Evolutionary conservation across 805 yeast species (phyloP).

Genomic region (Metschnikowia koreensis): DNA sequence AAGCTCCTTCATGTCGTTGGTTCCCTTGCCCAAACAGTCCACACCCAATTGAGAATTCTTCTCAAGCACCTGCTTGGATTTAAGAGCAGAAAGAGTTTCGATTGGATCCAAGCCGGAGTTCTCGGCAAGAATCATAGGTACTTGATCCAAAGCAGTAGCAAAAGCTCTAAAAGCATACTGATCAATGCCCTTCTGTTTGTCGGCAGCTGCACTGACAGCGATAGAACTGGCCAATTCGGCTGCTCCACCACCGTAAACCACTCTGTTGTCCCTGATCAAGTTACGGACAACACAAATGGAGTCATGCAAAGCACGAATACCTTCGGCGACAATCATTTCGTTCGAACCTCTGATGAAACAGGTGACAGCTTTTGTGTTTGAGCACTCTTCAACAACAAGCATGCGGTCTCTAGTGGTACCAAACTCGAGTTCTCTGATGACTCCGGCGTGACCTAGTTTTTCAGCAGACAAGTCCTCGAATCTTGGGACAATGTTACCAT

Average conservation of each 20-base stretch:
- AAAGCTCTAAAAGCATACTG: conserved; percentile 98
- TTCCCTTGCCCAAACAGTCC: conserved; percentile 86
- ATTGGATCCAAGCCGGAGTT: conserved; percentile 95
- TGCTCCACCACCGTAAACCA: conserved; percentile 99
- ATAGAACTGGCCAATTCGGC: conserved; percentile 93
- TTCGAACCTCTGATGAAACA: conserved; percentile 93
- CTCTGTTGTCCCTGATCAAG: conserved; percentile 84
- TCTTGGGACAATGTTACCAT: conserved; percentile 95
- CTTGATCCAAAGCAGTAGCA: conserved; percentile 82
- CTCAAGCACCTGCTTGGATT: conserved; percentile 80
- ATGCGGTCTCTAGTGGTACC: conserved; percentile 97
- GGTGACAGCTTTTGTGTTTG: conserved; percentile 85
- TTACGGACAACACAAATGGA: conserved; percentile 97
- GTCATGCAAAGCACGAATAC: conserved; percentile 93
- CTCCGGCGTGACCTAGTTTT: conserved; percentile 87
- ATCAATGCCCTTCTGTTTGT: conserved; percentile 89
- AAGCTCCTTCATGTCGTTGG: conserved; percentile 88
- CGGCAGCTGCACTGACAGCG: conserved; percentile 89
- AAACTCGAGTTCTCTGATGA: conserved; percentile 81
- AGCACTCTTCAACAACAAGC: conserved; percentile 89
- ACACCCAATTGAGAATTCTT: conserved; percentile 76
- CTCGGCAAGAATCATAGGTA: conserved; percentile 94
- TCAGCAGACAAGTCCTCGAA: conserved; percentile 84
- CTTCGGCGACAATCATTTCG: conserved; percentile 97
- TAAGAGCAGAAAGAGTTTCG: conserved; percentile 79